These are phyloP conservation scores for Aaosphaeria pasadenensis DNA, from an alignment of 2,329 filamentous ascomycete genomes.

Conservation along the genomic window DNA sequence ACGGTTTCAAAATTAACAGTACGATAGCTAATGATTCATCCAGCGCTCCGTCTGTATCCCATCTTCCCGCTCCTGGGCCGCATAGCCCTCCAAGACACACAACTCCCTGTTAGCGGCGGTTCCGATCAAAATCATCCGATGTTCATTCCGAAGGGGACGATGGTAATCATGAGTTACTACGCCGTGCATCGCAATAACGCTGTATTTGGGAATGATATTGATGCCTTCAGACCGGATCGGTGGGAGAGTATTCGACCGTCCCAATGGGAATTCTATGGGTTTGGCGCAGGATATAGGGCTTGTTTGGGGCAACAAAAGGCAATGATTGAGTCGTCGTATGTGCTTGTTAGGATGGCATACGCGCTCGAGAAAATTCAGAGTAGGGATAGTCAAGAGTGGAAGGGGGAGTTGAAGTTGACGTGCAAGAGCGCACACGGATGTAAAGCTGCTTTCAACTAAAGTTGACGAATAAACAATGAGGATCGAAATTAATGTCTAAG, in stretches of 20 bases:
- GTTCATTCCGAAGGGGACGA: constrained; percentile 7
- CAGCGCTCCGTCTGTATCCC: constrained; percentile 13
- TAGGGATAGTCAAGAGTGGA: constrained; percentile 6
- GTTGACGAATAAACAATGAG: too few species aligned
- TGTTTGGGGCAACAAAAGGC: constrained; percentile 13
- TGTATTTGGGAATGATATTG: constrained; percentile 13
- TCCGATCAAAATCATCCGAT: constrained; percentile 5
- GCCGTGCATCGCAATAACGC: constrained; percentile 40
- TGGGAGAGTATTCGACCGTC: constrained; percentile 9
- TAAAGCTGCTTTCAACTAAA: constrained; percentile 2
- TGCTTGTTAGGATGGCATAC: constrained; percentile 7
- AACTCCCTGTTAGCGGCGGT: constrained; percentile 13
- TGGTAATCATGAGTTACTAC: constrained; percentile 35
- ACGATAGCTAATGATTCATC: neutral
- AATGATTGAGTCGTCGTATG: constrained; percentile 10
- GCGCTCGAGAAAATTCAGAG: constrained; percentile 6
- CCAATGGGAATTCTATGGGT: constrained; percentile 10
- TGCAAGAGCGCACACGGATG: constrained; percentile 11
- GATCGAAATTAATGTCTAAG: too few species aligned
- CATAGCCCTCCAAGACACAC: constrained; percentile 8
- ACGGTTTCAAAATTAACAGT: neutral
- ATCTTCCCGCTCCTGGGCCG: constrained; percentile 12
- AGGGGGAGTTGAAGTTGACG: constrained; percentile 6
- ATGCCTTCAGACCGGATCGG: constrained; percentile 6
- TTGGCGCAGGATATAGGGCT: constrained; percentile 10